Evolutionary conservation across 2,329 filamentous ascomycete species (phyloP), one percentile per base, ranked within the genome.

Genomic region (Herpotrichia juniperi): DNA sequence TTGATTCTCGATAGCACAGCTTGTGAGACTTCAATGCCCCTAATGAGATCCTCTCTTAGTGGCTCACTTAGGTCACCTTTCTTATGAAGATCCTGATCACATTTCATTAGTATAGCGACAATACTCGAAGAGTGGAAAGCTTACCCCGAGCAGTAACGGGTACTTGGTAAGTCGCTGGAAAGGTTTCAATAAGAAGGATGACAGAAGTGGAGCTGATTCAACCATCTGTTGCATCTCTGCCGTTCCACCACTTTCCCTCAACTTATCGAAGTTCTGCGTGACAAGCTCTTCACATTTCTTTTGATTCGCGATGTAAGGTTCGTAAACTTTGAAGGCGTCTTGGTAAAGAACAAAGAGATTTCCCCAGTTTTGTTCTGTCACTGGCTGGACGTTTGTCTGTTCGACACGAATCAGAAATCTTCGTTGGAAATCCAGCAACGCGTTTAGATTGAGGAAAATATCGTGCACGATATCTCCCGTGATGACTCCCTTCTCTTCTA

Each of bases 141-240:
- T 59, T 78, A 93, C 90, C 78, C 90, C 91, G 32, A 99, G 82
- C 51, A 99, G 81, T 10, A 99, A 78, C 3, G 94, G 94, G 69
- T 97, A 99, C 74, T 97, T 97, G 44, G 93, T 91, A 52, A 99
- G 78, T 63, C 94, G 85, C 75, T 99, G 94, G 81, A 99, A 97
- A 1, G 94, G 94, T 72, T 99, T 99, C 45, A 99, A 81, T 26
- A 99, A 79, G 69, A 99, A 99, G 3, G 92, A 92, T 62, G 94
- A 92, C 14, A 97, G 79, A 0, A 91, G 91, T 57, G 93, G 92
- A 52, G 90, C 90, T 63, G 93, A 91, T 55, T 90, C 87, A 4
- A 94, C 91, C 67, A 97, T 94, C 66, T 86, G 84, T 32, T 82
- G 79, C 63, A 87, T 79, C 55, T 87, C 61, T 1, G 66, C 32